Percentiles rank a stretch among this genome's conserved stretches.
Evolutionary conservation across 2,329 filamentous ascomycete genomes (phyloP).

Genomic region (Coleophoma cylindrospora): DNA sequence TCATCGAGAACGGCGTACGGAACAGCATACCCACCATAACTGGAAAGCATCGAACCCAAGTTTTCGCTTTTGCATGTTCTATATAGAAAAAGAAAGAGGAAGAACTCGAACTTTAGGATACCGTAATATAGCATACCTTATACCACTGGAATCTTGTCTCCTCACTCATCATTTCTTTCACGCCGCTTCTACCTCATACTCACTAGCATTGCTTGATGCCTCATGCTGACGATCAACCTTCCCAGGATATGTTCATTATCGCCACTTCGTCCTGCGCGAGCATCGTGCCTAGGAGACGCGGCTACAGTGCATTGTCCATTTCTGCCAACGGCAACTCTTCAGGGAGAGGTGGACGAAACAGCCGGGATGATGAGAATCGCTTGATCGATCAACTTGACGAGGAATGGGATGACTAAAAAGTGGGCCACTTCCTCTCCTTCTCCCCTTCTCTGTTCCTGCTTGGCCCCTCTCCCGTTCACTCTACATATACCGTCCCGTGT

Average conservation of each 20-base stretch:
- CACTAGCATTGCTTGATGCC: conserved; percentile 2
- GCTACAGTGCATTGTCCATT: conserved; percentile 60
- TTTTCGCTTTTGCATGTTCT: no score
- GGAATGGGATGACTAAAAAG: conserved; percentile 78
- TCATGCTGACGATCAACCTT: conserved; percentile 8
- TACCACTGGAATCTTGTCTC: neutral
- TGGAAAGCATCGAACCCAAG: no score
- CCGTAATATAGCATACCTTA: conserved; percentile 12
- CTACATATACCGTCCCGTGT: no score
- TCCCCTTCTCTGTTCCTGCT: no score
- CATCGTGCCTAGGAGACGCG: conserved; percentile 57
- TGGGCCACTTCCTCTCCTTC: neutral
- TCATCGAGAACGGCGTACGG: conserved; percentile 20
- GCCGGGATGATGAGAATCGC: conserved; percentile 77
- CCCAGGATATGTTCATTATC: conserved; percentile 65
- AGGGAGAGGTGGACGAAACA: conserved; percentile 14
- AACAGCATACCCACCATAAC: conserved; percentile 19
- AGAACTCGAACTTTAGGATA: conserved; percentile 10
- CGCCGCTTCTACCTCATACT: conserved; percentile 4
- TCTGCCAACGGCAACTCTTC: conserved; percentile 45
- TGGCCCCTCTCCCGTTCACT: no score
- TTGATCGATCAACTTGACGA: conserved; percentile 95
- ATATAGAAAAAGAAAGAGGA: no score
- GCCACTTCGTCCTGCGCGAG: conserved; percentile 64
- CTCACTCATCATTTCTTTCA: neutral